Percentiles rank a stretch among this genome's conserved stretches.
phyloP scores from a whole-genome alignment of 306 rosid genomes.

The Quercus engelmannii region DNA sequence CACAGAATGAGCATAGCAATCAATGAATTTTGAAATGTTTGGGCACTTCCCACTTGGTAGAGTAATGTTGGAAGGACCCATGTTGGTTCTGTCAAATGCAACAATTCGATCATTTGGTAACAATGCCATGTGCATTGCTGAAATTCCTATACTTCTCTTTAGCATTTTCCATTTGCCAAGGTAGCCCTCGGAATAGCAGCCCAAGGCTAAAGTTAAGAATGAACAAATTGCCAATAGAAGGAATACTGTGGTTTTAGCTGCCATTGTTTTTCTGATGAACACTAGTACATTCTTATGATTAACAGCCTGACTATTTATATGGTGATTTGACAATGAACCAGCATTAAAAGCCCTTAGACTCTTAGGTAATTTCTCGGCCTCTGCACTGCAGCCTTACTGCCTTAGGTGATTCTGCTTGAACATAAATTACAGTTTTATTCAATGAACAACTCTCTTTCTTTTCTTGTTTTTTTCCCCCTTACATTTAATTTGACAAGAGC shows the following conservation, averaged over 20 bases:
- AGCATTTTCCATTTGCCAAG: slow-evolving; percentile 22
- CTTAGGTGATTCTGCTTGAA: no score
- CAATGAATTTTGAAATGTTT: not conserved
- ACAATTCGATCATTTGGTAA: slow-evolving; percentile 26
- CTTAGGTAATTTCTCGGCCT: no score
- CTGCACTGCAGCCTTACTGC: no score
- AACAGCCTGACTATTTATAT: not conserved
- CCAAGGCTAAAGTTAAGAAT: not conserved
- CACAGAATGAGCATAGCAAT: slow-evolving; percentile 34
- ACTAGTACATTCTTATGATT: not conserved
- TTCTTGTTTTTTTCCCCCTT: no score
- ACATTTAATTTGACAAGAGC: no score
- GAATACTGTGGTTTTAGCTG: slow-evolving; percentile 1
- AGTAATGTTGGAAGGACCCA: slow-evolving; percentile 31
- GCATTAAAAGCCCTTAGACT: no score
- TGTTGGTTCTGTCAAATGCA: slow-evolving; percentile 24
- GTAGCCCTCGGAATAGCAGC: not conserved
- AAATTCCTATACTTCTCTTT: slow-evolving; percentile 31
- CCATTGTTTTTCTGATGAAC: not conserved
- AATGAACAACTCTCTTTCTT: no score
- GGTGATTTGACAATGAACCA: not conserved
- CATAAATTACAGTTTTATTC: no score
- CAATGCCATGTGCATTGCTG: slow-evolving; percentile 45
- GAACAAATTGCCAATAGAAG: slow-evolving; percentile 6
- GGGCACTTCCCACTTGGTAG: slow-evolving; percentile 5